Base-by-base conservation (phyloP, 2,329 filamentous ascomycete genomes). In the Aureobasidium pullulans region DNA sequence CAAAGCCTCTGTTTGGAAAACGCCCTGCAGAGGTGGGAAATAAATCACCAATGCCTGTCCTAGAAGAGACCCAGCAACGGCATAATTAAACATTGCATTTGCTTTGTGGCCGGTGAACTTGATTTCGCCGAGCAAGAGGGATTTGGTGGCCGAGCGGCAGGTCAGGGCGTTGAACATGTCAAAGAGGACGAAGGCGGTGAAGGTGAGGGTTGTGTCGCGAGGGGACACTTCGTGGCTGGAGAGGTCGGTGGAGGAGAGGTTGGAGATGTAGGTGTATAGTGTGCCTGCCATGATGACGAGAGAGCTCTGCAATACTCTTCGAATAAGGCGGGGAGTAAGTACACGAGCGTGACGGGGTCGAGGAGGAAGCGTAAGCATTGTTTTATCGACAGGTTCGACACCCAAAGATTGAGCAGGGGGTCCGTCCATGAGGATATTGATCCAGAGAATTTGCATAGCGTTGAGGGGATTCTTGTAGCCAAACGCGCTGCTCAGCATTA, bases 371-470 rank as follows among this genome's bases (percentile, higher is more conserved):
- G 83, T 87, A 89, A 99, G 96, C 57, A 99, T 90, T 63, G 93
- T 88, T 31, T 90, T 90, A 70, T 97, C 94, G 48, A 99, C 94
- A 16, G 87, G 87, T 71, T 99, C 94, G 37, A 99, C 94, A 40
- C 94, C 95, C 1, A 99, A 85, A 10, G 94, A 99, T 74, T 99
- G 94, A 1, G 94, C 94, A 1, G 94, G 94, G 15, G 94, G 94
- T 9, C 95, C 94, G 74, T 99, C 95, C 95, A 99, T 99, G 67
- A 99, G 92, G 70, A 99, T 97, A 72, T 99, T 99, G 69, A 99
- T 99, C 94, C 94, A 99, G 43, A 99, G 82, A 77, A 99, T 99
- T 77, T 99, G 94, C 94, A 99, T 99, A 52, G 94, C 91, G 72
- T 99, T 99, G 62, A 99, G 80, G 47, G 94, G 95, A 71, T 94